Evolutionary conservation across 371 early-diverging fungal genomes (phyloP), one percentile per base, ranked within the genome.

Genomic region (Circinella umbellata): DNA sequence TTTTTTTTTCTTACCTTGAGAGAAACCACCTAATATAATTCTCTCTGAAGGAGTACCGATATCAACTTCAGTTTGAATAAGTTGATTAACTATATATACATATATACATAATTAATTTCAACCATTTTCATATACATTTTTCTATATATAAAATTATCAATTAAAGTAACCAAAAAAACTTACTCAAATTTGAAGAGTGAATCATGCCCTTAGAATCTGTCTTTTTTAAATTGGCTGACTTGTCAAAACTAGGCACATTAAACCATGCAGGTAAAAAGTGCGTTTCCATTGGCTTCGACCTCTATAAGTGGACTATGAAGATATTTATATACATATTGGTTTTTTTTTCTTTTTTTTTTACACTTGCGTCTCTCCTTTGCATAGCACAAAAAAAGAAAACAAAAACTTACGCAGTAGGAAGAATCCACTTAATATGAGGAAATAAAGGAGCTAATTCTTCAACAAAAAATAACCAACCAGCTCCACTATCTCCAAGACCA

Each of bases 11-110:
- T 18, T 81, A 71, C 96, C 98, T 83, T 98, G 99, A 27, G 96
- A 96, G 80, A 98, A 98, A 0, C 98, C 99, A 48, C 96, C 97
- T 27, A 98, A 66, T 36, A 97, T 90, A 63, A 98, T 97, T 15
- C 96, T 86, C 62, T 92, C 84, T 15, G 95, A 80, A 2, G 94
- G 89, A 63, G 95, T 95, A 10, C 95, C 94, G 42, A 69, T 70
- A 46, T 92, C 92, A 13, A 95, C 82, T 78, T 98, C 98, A 11
- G 86, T 77, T 4, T 88, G 83, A 37, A 98, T 85, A 51, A 96
- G 76, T 51, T 84, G 72, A 73, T 88, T 88, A 63, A 95, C 92
- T 91, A 68, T n/a, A 15, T 20, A 37, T 17, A 4, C 46, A 59
- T 5, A 47, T 17, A 18, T 9, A 1, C 1, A 17, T 20, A 34